Base-by-base conservation (phyloP, 1,284 basidiomycete genomes). In the Peniophora sp. region DNA sequence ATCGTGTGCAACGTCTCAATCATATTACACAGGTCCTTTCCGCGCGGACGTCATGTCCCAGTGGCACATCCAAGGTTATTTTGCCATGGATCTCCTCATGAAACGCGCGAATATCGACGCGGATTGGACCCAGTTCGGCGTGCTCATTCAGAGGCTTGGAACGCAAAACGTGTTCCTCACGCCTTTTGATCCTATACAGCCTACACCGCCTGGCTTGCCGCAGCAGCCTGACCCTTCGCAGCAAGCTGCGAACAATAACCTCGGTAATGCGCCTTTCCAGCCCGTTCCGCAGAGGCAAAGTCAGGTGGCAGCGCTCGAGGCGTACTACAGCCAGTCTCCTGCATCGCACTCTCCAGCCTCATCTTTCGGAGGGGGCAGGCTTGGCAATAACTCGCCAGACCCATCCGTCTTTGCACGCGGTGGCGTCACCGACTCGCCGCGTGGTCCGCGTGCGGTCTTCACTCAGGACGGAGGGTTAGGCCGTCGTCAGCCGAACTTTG, bases 11-110 rank as follows among this genome's bases (percentile, higher is more conserved):
- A 2, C 35, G 23, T 34, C 27, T 16, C 35, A 20, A 27, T 20
- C 27, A 27, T 44, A 34, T 46, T 56, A 51, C 55, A 2, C 55
- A 93, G 92, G 93, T 49, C 96, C 96, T 2, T 99, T 98, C 75
- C 78, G 79, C 41, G 92, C 89, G 23, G 81, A 86, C 55, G 66
- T 89, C 54, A 98, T 99, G 96, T 94, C 98, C 70, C 91, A 92
- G 59, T 98, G 96, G 96, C 89, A 85, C 65, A 83, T 91, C 51
- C 89, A 89, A 62, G 87, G 87, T 14, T 99, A 97, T 71, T 97
- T 99, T 65, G 75, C 81, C n/a, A 73, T 83, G 45, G 85, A 92
- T 55, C 75, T 98, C 25, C 81, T 90, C 34, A 85, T 96, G 78
- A 91, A 87, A 61, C 84, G 92, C 47, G 83, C 77, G 11, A 72